Evolutionary conservation across 2,329 filamentous ascomycete species (phyloP), one percentile per base, ranked within the genome.

Genomic region (Pseudocercospora vitis): DNA sequence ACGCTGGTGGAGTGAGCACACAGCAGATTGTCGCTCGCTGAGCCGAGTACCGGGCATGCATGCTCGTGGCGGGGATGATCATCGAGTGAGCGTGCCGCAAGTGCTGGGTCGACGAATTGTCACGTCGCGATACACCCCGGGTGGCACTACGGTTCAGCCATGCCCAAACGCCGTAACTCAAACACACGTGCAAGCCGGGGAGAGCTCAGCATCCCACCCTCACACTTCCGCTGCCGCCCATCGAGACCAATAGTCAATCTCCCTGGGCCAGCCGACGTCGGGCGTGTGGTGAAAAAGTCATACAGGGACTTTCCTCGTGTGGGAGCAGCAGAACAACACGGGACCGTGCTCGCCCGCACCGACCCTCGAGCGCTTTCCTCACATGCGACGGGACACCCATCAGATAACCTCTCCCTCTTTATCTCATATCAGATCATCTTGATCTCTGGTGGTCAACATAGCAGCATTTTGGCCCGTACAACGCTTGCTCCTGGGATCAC

Each of bases 361-460:
- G 14, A 21, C 21, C 33, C 16, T 48, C 37, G 21, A 42, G 32
- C 46, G n/a, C 1, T 16, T 39, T 40, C 23, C 28, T 42, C 37
- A 42, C n/a, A n/a, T n/a, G n/a, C n/a, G n/a, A n/a, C n/a, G 11
- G 21, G 24, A 12, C 18, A 9, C 16, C 18, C 37, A 42, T 42
- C 37, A 42, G 37, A 42, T 42, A 42, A 42, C 24, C 37, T 24
- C 16, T n/a, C 16, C 23, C 26, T 35, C n/a, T 45, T 26, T 18
- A 35, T 29, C 33, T 48, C 46, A 53, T 55, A 56, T 58, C 56
- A 40, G 50, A 56, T 50, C 61, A 52, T 52, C 45, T 52, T 37
- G 45, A 42, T 40, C 35, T 53, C 18, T 23, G 29, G 23, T 4
- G 29, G 24, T 26, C 9, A 42, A 42, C 24, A 42, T 12, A 21